Percentiles rank a stretch among this genome's conserved stretches.
phyloP scores from a whole-genome alignment of 495 filamentous ascomycete genomes.

The Aspergillus egyptiacus region DNA sequence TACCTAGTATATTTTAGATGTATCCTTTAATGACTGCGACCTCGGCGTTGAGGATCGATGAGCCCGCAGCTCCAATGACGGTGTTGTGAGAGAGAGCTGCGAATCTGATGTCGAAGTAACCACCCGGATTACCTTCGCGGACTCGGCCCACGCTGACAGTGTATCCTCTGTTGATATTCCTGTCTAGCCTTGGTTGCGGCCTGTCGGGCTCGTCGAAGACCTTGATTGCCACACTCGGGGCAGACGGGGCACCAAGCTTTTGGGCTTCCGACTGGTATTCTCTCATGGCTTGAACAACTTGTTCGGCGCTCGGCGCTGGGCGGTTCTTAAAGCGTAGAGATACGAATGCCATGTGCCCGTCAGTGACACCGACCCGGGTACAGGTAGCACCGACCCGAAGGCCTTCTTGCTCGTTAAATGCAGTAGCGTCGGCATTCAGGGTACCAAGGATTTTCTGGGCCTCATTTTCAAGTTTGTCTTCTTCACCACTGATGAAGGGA shows the following conservation, averaged over 20 bases:
- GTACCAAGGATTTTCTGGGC: slow-evolving; percentile 77
- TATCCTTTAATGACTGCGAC: slow-evolving; percentile 86
- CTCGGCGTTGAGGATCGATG: slow-evolving; percentile 90
- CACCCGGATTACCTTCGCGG: slow-evolving; percentile 61
- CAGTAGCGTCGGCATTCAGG: slow-evolving; percentile 58
- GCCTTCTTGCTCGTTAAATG: slow-evolving; percentile 55
- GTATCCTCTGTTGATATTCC: slow-evolving; percentile 68
- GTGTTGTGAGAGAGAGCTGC: slow-evolving; percentile 82
- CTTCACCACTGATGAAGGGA: slow-evolving; percentile 80
- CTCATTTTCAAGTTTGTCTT: slow-evolving; percentile 82
- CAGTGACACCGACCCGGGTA: slow-evolving; percentile 75
- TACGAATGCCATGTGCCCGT: slow-evolving; percentile 80
- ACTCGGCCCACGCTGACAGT: slow-evolving; percentile 77
- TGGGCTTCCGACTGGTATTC: slow-evolving; percentile 72
- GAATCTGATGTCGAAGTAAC: slow-evolving; percentile 78
- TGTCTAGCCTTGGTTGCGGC: slow-evolving; percentile 79
- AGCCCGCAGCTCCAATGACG: slow-evolving; percentile 90
- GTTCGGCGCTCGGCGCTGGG: slow-evolving; percentile 51
- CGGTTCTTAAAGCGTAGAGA: slow-evolving; percentile 64
- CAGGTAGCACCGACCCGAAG: slow-evolving; percentile 73
- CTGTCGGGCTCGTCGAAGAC: slow-evolving; percentile 77
- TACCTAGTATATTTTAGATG: slow-evolving; percentile 54
- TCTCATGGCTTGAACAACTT: slow-evolving; percentile 63
- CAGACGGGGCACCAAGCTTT: slow-evolving; percentile 67
- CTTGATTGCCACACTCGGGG: slow-evolving; percentile 63